Percentiles rank a stretch among this genome's conserved stretches.
phyloP scores from a whole-genome alignment of 225 moss, liverwort and hornwort species.

The Asterella californica region DNA sequence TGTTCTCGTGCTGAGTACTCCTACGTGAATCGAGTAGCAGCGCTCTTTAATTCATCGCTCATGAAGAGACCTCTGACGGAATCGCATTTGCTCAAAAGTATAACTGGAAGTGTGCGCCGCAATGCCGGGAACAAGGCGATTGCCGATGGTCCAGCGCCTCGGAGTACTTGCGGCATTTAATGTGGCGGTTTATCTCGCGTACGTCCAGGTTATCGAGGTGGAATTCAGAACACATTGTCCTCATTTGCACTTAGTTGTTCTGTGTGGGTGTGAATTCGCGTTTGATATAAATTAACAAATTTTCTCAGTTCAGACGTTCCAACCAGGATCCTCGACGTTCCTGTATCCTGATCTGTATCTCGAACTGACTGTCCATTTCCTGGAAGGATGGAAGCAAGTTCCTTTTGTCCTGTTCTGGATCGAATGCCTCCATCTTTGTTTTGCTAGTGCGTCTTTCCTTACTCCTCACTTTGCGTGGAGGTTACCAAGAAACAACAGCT shows the following conservation, averaged over 20 bases:
- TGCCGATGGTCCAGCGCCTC: slow-evolving; percentile 45
- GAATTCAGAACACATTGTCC: not conserved
- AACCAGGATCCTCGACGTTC: not conserved
- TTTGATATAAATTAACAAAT: not conserved
- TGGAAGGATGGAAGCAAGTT: not conserved
- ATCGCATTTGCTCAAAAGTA: not conserved
- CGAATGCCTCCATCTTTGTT: not conserved
- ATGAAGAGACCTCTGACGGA: not conserved
- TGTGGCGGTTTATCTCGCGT: slow-evolving; percentile 31
- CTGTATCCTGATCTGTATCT: not conserved
- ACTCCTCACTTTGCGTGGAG: no score
- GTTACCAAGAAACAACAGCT: no score
- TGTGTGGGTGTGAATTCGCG: not conserved
- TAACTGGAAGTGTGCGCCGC: not conserved
- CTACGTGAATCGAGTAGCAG: no score
- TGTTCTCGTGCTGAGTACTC: no score
- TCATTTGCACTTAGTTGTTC: not conserved
- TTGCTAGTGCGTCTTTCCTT: not conserved
- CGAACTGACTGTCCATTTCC: not conserved
- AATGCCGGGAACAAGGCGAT: slow-evolving; percentile 23
- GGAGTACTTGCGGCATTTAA: slow-evolving; percentile 41
- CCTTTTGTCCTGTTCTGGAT: not conserved
- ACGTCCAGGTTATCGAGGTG: slow-evolving; percentile 41
- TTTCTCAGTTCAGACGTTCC: no score
- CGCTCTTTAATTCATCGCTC: not conserved